phyloP scores from a whole-genome alignment of 768 basidiomycete species.

The Hericium erinaceus region DNA sequence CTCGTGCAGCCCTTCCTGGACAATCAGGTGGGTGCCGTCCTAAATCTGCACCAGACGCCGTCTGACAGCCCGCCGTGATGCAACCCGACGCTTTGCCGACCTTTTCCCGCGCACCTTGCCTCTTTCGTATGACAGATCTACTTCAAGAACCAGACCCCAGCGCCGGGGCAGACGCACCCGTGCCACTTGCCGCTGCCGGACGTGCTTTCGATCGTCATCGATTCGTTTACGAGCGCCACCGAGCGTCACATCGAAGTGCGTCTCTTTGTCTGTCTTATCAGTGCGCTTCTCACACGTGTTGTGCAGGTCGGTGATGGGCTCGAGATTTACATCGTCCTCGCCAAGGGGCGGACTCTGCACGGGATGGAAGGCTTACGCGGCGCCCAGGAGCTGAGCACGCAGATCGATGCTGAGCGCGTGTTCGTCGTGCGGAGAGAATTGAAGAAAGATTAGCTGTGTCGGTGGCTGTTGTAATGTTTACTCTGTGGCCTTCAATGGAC shows the following conservation, averaged over 20 bases:
- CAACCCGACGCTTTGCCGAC: conserved; percentile 39
- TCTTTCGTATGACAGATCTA: conserved; percentile 59
- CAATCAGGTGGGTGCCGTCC: conserved; percentile 69
- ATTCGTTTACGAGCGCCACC: conserved; percentile 94
- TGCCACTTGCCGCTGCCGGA: conserved; percentile 70
- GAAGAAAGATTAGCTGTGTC: conserved; percentile 59
- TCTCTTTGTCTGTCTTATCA: conserved; percentile 6
- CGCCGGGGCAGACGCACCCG: conserved; percentile 66
- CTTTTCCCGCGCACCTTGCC: conserved; percentile 28
- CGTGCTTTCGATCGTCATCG: conserved; percentile 82
- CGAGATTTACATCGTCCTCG: conserved; percentile 82
- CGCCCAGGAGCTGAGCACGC: conserved; percentile 53
- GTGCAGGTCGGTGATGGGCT: conserved; percentile 90
- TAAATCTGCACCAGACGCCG: background rate
- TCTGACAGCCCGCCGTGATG: background rate
- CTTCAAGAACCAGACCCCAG: conserved; percentile 89
- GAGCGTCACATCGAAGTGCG: conserved; percentile 95
- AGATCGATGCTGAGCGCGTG: conserved; percentile 59
- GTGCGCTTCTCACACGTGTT: background rate
- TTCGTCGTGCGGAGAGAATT: conserved; percentile 71
- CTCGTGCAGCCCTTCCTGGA: conserved; percentile 97
- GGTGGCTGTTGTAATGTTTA: conserved; percentile 5
- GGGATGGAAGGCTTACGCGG: conserved; percentile 47
- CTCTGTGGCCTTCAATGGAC: background rate
- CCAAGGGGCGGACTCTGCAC: conserved; percentile 53